phyloP scores from a whole-genome alignment of 2,329 filamentous ascomycete genomes.

The Fusarium piperis region DNA sequence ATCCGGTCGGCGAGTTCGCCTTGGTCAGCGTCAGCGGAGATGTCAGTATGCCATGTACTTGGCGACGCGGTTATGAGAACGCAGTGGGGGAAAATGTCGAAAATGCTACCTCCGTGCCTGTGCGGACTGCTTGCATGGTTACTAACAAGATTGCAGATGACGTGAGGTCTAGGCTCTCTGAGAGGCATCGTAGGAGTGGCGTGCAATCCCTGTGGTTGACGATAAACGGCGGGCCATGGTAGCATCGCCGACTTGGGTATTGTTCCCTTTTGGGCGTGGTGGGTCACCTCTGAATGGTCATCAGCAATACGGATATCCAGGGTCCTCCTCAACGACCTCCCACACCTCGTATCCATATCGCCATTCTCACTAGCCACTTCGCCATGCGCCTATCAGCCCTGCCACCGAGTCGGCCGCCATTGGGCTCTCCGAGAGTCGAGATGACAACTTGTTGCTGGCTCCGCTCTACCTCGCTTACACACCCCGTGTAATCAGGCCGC shows the following conservation, averaged over 20 bases:
- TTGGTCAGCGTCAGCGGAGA: constrained; percentile 5
- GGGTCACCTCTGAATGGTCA: constrained; percentile 33
- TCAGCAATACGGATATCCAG: constrained; percentile 39
- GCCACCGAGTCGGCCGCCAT: constrained; percentile 35
- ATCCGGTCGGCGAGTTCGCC: constrained; percentile 4
- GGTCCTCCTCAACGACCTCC: constrained; percentile 28
- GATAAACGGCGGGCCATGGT: constrained; percentile 29
- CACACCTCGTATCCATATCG: constrained; percentile 43
- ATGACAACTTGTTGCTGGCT: constrained; percentile 25
- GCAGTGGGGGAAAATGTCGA: neutral
- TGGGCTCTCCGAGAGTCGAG: constrained; percentile 30
- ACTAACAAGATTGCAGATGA: constrained; percentile 25
- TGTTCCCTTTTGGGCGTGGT: constrained; percentile 31
- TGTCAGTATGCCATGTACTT: neutral
- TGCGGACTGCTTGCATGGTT: constrained; percentile 29
- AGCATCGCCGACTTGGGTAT: constrained; percentile 16
- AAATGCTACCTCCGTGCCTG: constrained; percentile 23
- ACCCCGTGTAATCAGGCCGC: constrained; percentile 20
- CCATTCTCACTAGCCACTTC: constrained; percentile 40
- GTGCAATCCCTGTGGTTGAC: constrained; percentile 15
- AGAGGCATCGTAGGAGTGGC: constrained; percentile 19
- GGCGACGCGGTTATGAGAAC: constrained; percentile 17
- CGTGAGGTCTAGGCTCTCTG: constrained; percentile 29
- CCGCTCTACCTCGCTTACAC: constrained; percentile 35
- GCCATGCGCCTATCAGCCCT: constrained; percentile 40